Percentiles rank a stretch among this genome's conserved stretches.
phyloP scores from a whole-genome alignment of 345 rosid genomes.

The Cardiospermum halicacabum region DNA sequence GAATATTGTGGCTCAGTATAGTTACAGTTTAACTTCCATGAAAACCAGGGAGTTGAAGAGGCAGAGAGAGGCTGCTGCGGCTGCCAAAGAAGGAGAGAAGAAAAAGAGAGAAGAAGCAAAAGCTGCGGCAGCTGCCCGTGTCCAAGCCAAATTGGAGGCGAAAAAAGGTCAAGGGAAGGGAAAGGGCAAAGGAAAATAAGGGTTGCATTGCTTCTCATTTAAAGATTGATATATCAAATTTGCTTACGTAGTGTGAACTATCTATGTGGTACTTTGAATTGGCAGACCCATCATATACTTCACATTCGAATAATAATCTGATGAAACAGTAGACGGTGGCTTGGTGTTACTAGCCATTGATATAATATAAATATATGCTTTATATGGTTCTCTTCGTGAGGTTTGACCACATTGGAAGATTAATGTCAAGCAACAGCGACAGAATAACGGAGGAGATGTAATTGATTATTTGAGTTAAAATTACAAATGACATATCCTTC shows the following conservation, averaged over 20 bases:
- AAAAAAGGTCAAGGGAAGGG: conserved; percentile 84
- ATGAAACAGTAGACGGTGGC: no score
- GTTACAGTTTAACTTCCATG: background rate
- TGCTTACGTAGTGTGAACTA: no score
- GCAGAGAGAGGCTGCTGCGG: conserved; percentile 80
- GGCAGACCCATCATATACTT: no score
- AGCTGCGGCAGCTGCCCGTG: conserved; percentile 87
- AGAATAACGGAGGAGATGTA: background rate
- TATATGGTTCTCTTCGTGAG: no score
- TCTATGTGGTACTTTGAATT: no score
- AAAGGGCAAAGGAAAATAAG: conserved; percentile 69
- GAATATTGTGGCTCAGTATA: background rate
- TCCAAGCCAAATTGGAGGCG: conserved; percentile 83
- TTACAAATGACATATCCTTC: background rate
- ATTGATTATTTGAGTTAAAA: background rate
- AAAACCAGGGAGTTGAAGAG: conserved; percentile 78
- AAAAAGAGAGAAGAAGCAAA: conserved; percentile 90
- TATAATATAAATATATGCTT: no score
- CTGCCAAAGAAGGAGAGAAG: conserved; percentile 76
- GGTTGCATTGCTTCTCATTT: no score
- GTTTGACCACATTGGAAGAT: no score
- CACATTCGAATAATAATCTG: no score
- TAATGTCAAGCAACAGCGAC: no score
- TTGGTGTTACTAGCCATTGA: no score
- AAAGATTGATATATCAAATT: background rate